Percentiles rank a stretch among this genome's conserved stretches.
Conservation (phyloP, 305 asterid genomes). For the Monarda citriodora region DNA sequence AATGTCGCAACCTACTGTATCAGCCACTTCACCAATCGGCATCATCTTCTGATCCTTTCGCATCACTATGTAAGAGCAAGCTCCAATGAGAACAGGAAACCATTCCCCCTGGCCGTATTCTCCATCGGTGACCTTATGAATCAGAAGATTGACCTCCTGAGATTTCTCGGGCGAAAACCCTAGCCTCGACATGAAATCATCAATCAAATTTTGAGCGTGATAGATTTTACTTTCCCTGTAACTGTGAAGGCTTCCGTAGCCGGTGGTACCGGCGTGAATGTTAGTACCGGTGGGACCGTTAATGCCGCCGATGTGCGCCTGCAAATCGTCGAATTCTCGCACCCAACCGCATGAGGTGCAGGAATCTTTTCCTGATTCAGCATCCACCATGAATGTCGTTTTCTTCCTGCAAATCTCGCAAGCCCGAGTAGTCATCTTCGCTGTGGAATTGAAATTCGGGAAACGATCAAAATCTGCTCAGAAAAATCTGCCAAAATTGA, state of each 20-base stretch:
- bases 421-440: slow-evolving; percentile 40
- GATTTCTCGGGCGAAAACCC: slow-evolving; percentile 40
- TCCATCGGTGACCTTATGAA: slow-evolving; percentile 50
- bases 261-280: slow-evolving; percentile 56
- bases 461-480: too few species aligned
- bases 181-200: slow-evolving; percentile 41
- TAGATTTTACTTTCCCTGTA: slow-evolving; percentile 58
- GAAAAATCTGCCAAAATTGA: neutral
- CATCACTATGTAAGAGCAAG: slow-evolving; percentile 79
- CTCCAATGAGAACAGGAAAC: slow-evolving; percentile 70
- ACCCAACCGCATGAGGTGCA: slow-evolving; percentile 64
- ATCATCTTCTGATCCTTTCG: slow-evolving; percentile 48
- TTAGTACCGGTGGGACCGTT: slow-evolving; percentile 49
- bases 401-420: slow-evolving; percentile 54
- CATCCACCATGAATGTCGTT: slow-evolving; percentile 27
- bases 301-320: slow-evolving; percentile 52
- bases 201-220: slow-evolving; percentile 51
- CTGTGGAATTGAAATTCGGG: neutral
- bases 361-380: slow-evolving; percentile 37
- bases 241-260: slow-evolving; percentile 41
- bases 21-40: slow-evolving; percentile 50
- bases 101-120: slow-evolving; percentile 79
- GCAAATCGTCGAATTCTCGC: slow-evolving; percentile 49
- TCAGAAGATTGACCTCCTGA: slow-evolving; percentile 38
- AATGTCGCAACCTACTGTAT: slow-evolving; percentile 56